Conservation (phyloP, 345 rosid genomes). For the Populus davidiana region DNA sequence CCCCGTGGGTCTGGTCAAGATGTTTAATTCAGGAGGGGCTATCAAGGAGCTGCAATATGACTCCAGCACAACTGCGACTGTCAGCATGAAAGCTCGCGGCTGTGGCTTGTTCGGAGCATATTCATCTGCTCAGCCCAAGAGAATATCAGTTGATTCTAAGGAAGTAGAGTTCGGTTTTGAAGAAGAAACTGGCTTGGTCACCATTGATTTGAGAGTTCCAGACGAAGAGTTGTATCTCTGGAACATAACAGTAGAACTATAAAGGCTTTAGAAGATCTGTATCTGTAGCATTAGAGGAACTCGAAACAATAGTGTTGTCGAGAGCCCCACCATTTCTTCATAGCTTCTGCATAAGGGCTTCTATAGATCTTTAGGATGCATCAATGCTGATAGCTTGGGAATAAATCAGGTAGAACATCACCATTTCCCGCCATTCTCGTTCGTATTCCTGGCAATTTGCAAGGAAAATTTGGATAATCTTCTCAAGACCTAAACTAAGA, state of each 20-base stretch:
- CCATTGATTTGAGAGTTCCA: constrained; percentile 38
- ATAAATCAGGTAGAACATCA: background rate
- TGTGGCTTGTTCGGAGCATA: constrained; percentile 52
- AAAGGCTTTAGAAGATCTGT: background rate
- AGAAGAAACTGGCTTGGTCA: constrained; percentile 41
- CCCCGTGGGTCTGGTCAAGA: constrained; percentile 48
- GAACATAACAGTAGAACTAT: constrained; percentile 30
- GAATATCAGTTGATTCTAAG: constrained; percentile 34
- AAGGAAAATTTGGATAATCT: background rate
- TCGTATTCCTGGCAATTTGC: background rate
- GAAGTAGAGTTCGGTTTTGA: constrained; percentile 39
- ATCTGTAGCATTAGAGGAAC: background rate
- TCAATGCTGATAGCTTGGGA: background rate
- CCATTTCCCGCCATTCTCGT: background rate
- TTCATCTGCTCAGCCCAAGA: constrained; percentile 41
- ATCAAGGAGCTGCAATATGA: constrained; percentile 42
- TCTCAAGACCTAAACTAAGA: too few species aligned
- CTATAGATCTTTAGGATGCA: background rate
- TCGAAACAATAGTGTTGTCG: too few species aligned
- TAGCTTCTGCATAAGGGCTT: background rate
- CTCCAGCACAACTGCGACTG: constrained; percentile 9
- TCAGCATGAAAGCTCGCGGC: constrained; percentile 40
- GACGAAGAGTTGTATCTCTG: constrained; percentile 50
- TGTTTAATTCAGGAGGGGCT: constrained; percentile 67
- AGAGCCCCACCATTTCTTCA: background rate